Evolutionary conservation across 2,329 filamentous ascomycete genomes (phyloP).

Genomic region (Aureobasidium subglaciale): DNA sequence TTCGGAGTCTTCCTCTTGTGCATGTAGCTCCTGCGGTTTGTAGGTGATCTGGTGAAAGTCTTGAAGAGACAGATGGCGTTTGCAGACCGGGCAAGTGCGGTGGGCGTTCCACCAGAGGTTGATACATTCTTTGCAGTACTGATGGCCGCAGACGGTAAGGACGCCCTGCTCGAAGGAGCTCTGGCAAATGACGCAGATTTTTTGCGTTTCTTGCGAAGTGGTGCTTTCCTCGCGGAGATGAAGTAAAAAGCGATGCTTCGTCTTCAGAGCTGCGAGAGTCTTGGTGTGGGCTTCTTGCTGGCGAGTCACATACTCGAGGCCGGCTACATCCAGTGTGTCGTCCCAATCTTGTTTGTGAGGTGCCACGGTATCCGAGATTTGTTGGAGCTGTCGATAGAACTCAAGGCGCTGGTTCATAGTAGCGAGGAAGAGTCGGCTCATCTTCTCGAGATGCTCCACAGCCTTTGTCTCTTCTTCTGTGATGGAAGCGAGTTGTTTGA

Average conservation of each 20-base stretch:
- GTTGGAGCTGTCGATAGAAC: conserved; percentile 84
- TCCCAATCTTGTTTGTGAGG: conserved; percentile 62
- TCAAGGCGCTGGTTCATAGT: conserved; percentile 82
- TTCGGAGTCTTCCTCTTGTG: conserved; percentile 49
- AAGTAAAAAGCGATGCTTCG: conserved; percentile 70
- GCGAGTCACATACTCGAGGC: conserved; percentile 36
- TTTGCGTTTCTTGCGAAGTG: conserved; percentile 48
- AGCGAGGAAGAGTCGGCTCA: conserved; percentile 66
- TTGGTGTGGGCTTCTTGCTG: conserved; percentile 48
- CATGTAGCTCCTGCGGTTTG: conserved; percentile 65
- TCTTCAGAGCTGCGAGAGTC: conserved; percentile 56
- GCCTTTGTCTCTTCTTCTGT: conserved; percentile 47
- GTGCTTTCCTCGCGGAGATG: conserved; percentile 57
- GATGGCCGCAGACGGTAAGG: conserved; percentile 81
- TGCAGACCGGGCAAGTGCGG: conserved; percentile 78
- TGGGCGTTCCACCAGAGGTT: conserved; percentile 67
- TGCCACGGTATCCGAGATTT: conserved; percentile 79
- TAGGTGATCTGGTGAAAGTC: conserved; percentile 82
- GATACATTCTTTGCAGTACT: conserved; percentile 79
- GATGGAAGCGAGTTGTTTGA: conserved; percentile 52
- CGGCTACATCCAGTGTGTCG: conserved; percentile 46
- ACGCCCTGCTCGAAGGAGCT: conserved; percentile 68
- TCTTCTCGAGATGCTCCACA: conserved; percentile 51
- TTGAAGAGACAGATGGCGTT: conserved; percentile 53
- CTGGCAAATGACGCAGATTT: conserved; percentile 82